phyloP scores from a whole-genome alignment of 192 early-diverging fungal species.

The Coemansia pectinata region DNA sequence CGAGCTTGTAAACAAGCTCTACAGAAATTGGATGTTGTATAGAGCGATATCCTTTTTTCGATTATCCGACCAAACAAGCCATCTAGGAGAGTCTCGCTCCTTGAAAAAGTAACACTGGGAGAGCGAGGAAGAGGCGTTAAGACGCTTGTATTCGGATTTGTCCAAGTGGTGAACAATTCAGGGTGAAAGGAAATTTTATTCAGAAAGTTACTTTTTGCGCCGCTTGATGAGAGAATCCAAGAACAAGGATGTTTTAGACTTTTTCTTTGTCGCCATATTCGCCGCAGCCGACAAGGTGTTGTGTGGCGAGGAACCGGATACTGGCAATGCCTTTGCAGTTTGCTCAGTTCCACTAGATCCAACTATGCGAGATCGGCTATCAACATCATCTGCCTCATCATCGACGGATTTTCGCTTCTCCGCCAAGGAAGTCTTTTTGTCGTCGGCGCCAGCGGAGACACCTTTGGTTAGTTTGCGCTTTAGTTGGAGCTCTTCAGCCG shows the following conservation, averaged over 20 bases:
- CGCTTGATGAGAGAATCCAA: slow-evolving; percentile 36
- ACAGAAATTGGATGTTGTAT: neutral
- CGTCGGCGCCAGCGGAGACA: neutral
- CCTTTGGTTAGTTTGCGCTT: slow-evolving; percentile 36
- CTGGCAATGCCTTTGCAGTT: neutral
- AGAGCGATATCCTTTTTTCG: neutral
- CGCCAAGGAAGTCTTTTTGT: neutral
- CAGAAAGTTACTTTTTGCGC: slow-evolving; percentile 2
- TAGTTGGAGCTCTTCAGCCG: slow-evolving; percentile 28
- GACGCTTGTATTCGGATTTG: neutral
- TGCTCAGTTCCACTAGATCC: neutral
- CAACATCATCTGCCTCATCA: slow-evolving; percentile 15
- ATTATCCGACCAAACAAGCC: neutral
- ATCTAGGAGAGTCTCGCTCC: neutral
- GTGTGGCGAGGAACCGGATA: neutral
- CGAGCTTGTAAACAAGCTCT: neutral
- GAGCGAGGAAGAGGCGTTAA: neutral
- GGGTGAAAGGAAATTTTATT: neutral
- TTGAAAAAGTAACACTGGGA: neutral
- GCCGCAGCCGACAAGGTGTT: neutral
- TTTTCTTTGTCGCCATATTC: slow-evolving; percentile 16
- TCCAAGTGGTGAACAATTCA: neutral
- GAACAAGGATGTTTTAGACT: slow-evolving; percentile 20
- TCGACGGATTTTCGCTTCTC: neutral
- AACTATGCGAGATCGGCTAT: slow-evolving; percentile 15